Percentiles rank a stretch among this genome's conserved stretches.
phyloP scores from a whole-genome alignment of 495 filamentous ascomycete species.

The Oleoguttula mirabilis region DNA sequence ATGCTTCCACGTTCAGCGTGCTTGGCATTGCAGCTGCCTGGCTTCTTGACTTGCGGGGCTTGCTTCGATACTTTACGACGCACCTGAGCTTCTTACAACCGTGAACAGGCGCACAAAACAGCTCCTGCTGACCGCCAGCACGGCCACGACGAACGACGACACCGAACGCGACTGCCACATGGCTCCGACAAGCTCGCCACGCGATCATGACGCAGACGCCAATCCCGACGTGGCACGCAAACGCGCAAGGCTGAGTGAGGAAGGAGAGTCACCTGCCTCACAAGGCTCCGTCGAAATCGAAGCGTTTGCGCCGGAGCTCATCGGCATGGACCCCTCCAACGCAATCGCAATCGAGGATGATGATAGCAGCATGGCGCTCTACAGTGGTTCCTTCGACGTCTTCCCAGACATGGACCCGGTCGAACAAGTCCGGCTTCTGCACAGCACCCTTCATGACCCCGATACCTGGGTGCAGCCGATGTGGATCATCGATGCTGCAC shows the following conservation, averaged over 20 bases:
- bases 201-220: constrained; percentile 14
- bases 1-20: too few species aligned
- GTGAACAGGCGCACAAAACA: too few species aligned
- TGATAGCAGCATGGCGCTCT: neutral
- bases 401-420: neutral
- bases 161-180: constrained; percentile 1
- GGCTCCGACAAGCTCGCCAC: constrained; percentile 11
- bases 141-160: too few species aligned
- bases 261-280: constrained; percentile 11
- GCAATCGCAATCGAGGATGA: constrained; percentile 21
- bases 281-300: constrained; percentile 23
- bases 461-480: neutral
- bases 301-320: constrained; percentile 18
- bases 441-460: neutral
- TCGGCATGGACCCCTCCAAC: constrained; percentile 13
- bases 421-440: neutral
- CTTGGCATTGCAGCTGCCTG: too few species aligned
- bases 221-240: constrained; percentile 14
- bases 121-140: constrained; percentile 34
- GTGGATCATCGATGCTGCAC: neutral
- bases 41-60: too few species aligned
- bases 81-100: too few species aligned
- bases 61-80: too few species aligned
- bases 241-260: constrained; percentile 15
- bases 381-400: constrained; percentile 1